A percentile compares a stretch with the other conserved stretches of the same genome.
Evolutionary conservation across 116 monocot species (phyloP).

Genomic region (Dioscorea cayenensis): DNA sequence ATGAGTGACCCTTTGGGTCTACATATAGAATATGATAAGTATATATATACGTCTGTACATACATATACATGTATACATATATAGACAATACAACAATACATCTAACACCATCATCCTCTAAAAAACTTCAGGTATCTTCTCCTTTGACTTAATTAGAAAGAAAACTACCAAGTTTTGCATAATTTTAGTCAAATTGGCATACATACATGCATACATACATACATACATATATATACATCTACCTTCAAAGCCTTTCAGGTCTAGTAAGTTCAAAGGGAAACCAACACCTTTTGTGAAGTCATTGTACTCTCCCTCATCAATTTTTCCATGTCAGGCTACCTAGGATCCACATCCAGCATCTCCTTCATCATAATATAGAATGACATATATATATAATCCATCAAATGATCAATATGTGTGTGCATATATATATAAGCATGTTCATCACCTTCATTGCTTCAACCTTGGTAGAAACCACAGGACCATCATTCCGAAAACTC

Average conservation of each 20-base stretch:
- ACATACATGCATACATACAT: not conserved
- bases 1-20: too few relatives aligned
- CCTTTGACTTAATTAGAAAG: not conserved
- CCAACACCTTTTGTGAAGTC: not conserved
- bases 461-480: not conserved
- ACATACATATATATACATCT: not conserved
- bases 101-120: too few relatives aligned
- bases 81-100: too few relatives aligned
- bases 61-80: too few relatives aligned
- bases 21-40: too few relatives aligned
- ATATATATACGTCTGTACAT: too few relatives aligned
- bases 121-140: not conserved
- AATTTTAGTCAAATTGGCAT: not conserved
- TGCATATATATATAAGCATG: not conserved
- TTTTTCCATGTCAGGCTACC: not conserved
- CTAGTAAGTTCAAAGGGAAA: not conserved
- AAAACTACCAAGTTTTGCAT: not conserved
- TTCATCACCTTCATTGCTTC: slow-evolving; percentile 7
- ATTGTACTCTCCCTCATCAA: not conserved
- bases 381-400: not conserved
- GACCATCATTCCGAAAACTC: slow-evolving; percentile 5
- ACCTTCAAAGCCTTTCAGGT: not conserved
- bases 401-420: not conserved
- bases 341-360: not conserved
- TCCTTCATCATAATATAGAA: slow-evolving; percentile 4